Evolutionary conservation across 257 asterid genomes (phyloP).

Genomic region (Nicotiana attenuata): DNA sequence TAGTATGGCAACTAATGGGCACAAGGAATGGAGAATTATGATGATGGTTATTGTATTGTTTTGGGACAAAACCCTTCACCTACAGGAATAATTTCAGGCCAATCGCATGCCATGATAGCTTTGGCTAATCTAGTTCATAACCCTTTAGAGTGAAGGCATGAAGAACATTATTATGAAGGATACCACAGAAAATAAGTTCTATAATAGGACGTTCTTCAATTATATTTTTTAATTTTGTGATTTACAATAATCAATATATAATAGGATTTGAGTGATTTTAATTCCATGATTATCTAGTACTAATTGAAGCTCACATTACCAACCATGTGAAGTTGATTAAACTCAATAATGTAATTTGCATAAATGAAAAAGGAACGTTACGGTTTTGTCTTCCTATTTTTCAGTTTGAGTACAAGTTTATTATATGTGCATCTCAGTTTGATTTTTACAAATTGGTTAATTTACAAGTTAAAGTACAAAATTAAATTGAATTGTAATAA

Average conservation of each 20-base stretch:
- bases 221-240: no score
- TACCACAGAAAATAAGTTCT: neutral
- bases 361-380: neutral
- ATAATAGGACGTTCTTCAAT: no score
- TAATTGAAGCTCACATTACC: no score
- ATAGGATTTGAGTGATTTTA: no score
- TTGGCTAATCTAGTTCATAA: neutral
- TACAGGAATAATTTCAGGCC: neutral
- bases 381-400: neutral
- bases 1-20: neutral
- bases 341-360: neutral
- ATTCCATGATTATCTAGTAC: no score
- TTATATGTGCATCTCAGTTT: no score
- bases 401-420: neutral
- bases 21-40: neutral
- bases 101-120: neutral
- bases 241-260: no score
- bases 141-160: neutral
- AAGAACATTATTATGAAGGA: neutral
- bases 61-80: neutral
- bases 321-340: no score
- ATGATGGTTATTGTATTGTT: neutral
- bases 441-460: no score
- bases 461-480: no score
- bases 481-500: no score